Base-by-base conservation (phyloP, 164 flowering plant genomes). In the grape (Vitis vinifera) region DNA sequence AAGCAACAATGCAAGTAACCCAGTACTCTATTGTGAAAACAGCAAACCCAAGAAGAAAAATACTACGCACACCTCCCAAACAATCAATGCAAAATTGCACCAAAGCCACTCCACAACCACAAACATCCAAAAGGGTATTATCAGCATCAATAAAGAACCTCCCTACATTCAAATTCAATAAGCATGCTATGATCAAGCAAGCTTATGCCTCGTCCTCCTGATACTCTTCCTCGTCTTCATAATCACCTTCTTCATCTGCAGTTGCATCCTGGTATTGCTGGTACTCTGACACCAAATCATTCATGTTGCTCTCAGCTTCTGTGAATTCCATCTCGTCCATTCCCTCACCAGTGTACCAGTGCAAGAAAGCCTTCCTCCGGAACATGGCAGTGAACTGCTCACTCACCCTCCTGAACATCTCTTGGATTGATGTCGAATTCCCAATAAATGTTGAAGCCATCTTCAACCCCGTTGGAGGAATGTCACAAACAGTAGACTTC, bases 301-400 rank as follows among this genome's bases (percentile, higher is more conserved):
- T 79, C 82, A 79, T 79, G 69, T 79, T 79, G 66, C 82, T 37
- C 44, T 37, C 44, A 37, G 44, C 44, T 37, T 37, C 44, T 37
- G 44, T 37, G 44, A 37, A 37, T 37, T 37, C 44, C 44, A 37
- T 37, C 44, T 37, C 44, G 44, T 37, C 44, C 44, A 37, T 37
- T 37, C 44, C 44, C 44, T 37, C 44, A 3, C 44, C 44, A 37
- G 44, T 37, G 44, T 37, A 37, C 44, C 82, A 81, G 70, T 78
- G 85, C 81, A 82, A 69, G 77, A 82, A 82, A 66, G 85, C 86
- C 68, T 82, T 82, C 67, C 86, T 78, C 49, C 86, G 73, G 71
- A 82, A 82, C 86, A 83, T 83, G 44, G 83, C 84, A n/a, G 86
- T 83, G 67, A 83, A 83, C 47, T 83, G 86, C 82, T 80, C 86